phyloP scores from a whole-genome alignment of 1,284 basidiomycete species.

The Meira nashicola region DNA sequence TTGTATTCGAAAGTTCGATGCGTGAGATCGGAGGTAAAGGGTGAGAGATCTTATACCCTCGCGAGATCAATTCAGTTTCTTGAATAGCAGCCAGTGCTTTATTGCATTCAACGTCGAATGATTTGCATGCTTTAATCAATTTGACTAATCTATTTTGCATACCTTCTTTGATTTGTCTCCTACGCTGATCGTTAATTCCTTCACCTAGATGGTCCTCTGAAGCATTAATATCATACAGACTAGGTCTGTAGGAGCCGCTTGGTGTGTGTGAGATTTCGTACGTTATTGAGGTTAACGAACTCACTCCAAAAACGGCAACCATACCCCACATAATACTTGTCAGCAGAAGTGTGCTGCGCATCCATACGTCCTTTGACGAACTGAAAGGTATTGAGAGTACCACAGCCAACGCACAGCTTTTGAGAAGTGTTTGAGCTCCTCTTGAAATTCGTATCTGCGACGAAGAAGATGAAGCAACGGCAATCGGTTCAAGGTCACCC shows the following conservation, averaged over 20 bases:
- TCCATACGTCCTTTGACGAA: background rate
- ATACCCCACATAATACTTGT: background rate
- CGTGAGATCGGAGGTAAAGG: conserved; percentile 50
- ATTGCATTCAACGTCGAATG: conserved; percentile 38
- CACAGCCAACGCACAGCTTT: background rate
- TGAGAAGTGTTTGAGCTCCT: background rate
- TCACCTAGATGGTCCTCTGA: background rate
- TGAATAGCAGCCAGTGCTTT: conserved; percentile 45
- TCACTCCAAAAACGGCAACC: background rate
- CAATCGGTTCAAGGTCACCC: too few species aligned
- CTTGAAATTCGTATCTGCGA: too few species aligned
- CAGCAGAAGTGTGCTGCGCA: background rate
- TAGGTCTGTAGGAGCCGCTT: background rate
- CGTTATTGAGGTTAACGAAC: background rate
- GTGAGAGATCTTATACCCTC: conserved; percentile 45
- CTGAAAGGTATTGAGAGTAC: background rate
- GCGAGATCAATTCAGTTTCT: conserved; percentile 48
- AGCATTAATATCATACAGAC: background rate
- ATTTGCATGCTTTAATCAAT: conserved; percentile 10
- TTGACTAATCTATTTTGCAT: background rate
- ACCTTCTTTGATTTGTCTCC: background rate
- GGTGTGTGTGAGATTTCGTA: background rate
- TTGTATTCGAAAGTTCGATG: conserved; percentile 31
- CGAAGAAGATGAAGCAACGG: background rate
- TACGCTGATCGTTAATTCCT: background rate